Conservation (phyloP, 2,329 filamentous ascomycete species). For the Berkeleyomyces basicola region DNA sequence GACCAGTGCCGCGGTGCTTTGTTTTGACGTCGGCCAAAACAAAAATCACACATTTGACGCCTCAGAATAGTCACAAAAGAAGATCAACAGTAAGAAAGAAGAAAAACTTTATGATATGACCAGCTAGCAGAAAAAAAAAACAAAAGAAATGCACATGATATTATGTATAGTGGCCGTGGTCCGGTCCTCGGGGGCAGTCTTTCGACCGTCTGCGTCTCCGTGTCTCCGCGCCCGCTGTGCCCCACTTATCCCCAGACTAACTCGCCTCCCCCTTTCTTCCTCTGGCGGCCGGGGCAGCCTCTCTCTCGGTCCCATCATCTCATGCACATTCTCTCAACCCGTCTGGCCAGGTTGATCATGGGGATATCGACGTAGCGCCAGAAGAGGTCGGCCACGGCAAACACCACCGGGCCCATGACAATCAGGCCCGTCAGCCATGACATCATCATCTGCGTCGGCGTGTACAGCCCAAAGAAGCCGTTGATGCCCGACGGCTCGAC, state of each 20-base stretch:
- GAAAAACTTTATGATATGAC: not conserved
- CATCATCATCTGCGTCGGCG: slow-evolving; percentile 9
- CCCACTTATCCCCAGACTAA: not conserved
- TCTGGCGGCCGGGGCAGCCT: not conserved
- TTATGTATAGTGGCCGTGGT: not conserved
- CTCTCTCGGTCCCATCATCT: not conserved
- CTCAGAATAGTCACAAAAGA: not conserved
- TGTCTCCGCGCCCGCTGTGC: not conserved
- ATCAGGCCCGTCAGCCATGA: slow-evolving; percentile 13
- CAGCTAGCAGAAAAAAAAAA: not conserved
- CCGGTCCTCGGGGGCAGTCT: no score
- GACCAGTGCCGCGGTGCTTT: not conserved
- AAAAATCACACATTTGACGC: not conserved
- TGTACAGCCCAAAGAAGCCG: slow-evolving; percentile 11
- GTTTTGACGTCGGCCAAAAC: not conserved
- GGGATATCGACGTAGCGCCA: slow-evolving; percentile 13
- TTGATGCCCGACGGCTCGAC: slow-evolving; percentile 8
- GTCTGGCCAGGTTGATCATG: slow-evolving; percentile 13
- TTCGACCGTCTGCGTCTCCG: no score
- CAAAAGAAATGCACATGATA: slow-evolving; percentile 1
- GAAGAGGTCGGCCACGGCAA: slow-evolving; percentile 13
- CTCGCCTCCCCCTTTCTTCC: not conserved
- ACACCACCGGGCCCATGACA: slow-evolving; percentile 12
- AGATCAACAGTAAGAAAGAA: not conserved
- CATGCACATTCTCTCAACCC: slow-evolving; percentile 5